These are phyloP conservation scores for Umbelopsis isabellina DNA, from an alignment of 192 early-diverging fungal species.

Conservation along the genomic window DNA sequence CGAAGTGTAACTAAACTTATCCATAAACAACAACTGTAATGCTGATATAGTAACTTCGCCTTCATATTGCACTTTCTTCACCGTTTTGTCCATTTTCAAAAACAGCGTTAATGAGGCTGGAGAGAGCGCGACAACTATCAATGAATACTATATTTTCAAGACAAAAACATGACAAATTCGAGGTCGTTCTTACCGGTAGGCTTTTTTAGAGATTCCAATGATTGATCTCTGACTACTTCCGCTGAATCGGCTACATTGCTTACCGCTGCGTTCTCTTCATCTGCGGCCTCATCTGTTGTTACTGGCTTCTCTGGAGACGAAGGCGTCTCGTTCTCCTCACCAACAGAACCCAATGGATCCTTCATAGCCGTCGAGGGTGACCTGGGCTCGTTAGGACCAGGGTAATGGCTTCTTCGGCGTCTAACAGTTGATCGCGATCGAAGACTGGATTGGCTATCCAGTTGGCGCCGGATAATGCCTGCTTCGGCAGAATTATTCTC, in stretches of 20 bases:
- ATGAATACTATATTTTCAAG: not conserved
- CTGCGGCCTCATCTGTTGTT: no score
- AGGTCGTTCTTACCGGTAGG: no score
- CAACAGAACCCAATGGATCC: not conserved
- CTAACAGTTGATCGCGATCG: constrained; percentile 5
- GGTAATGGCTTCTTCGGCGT: constrained; percentile 3
- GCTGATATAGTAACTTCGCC: constrained; percentile 60
- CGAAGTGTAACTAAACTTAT: constrained; percentile 66
- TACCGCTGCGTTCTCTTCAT: no score
- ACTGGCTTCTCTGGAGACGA: not conserved
- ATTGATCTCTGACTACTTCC: no score
- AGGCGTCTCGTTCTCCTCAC: not conserved
- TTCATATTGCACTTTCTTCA: constrained; percentile 56
- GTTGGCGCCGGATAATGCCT: not conserved
- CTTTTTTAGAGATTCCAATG: no score
- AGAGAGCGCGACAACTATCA: no score
- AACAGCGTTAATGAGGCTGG: constrained; percentile 35
- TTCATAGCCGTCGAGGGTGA: not conserved
- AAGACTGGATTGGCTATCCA: not conserved
- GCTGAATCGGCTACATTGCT: no score
- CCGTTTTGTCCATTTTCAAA: constrained; percentile 66
- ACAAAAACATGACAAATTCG: not conserved
- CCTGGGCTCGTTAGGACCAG: not conserved
- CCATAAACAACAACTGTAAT: constrained; percentile 73
- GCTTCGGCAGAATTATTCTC: constrained; percentile 1